phyloP scores from a whole-genome alignment of 2,329 filamentous ascomycete species.

The Dactylellina sp. region DNA sequence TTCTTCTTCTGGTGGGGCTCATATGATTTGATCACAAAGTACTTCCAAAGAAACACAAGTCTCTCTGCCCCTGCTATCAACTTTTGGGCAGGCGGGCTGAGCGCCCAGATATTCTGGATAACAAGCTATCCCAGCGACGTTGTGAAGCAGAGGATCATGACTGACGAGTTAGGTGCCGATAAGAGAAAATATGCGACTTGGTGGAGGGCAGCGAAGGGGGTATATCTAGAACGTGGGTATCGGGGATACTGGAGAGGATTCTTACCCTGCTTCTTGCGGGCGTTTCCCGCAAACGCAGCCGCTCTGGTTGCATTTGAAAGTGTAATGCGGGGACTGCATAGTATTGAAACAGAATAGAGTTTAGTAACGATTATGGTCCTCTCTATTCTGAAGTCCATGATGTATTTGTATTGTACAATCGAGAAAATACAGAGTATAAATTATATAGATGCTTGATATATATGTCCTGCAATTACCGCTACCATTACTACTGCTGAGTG shows the following conservation, averaged over 20 bases:
- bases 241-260: constrained; percentile 94
- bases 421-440: too few species aligned
- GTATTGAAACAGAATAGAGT: constrained; percentile 12
- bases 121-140: constrained; percentile 92
- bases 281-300: constrained; percentile 95
- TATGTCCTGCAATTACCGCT: too few species aligned
- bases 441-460: too few species aligned
- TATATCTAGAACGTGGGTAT: constrained; percentile 80
- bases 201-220: constrained; percentile 80
- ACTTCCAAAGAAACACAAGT: constrained; percentile 74
- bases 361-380: too few species aligned
- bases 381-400: too few species aligned
- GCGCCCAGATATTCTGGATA: constrained; percentile 94
- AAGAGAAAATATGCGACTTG: constrained; percentile 77
- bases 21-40: constrained; percentile 84
- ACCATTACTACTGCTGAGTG: neutral
- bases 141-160: constrained; percentile 97
- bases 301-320: constrained; percentile 93
- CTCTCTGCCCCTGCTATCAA: constrained; percentile 85
- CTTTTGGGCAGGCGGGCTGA: constrained; percentile 96
- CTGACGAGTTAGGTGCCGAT: constrained; percentile 78
- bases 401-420: constrained; percentile 3
- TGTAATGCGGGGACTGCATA: constrained; percentile 69
- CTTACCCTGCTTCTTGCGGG: constrained; percentile 88
- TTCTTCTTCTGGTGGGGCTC: constrained; percentile 99